Percentiles rank a stretch among this genome's conserved stretches.
These are phyloP conservation scores for Irpex sp. DNA, from an alignment of 1,284 basidiomycete genomes.

Conservation along the genomic window DNA sequence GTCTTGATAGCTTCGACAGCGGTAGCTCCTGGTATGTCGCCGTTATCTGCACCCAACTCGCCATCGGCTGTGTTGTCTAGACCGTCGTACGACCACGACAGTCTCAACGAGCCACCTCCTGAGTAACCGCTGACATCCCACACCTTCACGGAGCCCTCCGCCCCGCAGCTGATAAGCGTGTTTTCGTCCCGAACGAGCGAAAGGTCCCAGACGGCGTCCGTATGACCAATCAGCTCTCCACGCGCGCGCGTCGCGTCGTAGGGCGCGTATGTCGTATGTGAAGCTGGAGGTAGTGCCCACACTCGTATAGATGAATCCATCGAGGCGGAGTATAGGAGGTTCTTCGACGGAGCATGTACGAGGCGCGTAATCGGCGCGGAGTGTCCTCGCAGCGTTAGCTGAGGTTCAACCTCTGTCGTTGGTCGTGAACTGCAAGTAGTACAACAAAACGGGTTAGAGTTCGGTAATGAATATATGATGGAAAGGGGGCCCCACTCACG, in stretches of 20 bases:
- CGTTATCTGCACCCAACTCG: slow-evolving; percentile 36
- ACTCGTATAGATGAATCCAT: slow-evolving; percentile 91
- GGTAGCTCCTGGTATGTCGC: slow-evolving; percentile 66
- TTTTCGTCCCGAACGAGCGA: slow-evolving; percentile 74
- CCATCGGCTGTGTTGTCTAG: slow-evolving; percentile 52
- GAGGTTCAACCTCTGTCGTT: slow-evolving; percentile 83
- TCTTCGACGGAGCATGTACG: slow-evolving; percentile 75
- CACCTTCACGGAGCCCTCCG: slow-evolving; percentile 90
- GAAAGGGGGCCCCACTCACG: slow-evolving; percentile 43
- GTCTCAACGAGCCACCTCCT: slow-evolving; percentile 54
- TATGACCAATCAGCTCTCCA: slow-evolving; percentile 86
- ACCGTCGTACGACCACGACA: slow-evolving; percentile 81
- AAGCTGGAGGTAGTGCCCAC: slow-evolving; percentile 76
- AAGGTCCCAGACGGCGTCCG: slow-evolving; percentile 95
- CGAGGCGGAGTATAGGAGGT: slow-evolving; percentile 86
- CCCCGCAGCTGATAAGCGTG: slow-evolving; percentile 84
- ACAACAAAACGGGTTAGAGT: slow-evolving; percentile 8
- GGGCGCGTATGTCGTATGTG: slow-evolving; percentile 82
- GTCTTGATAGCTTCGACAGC: slow-evolving; percentile 78
- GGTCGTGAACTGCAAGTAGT: slow-evolving; percentile 45
- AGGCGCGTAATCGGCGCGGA: slow-evolving; percentile 89
- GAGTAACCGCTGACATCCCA: slow-evolving; percentile 80
- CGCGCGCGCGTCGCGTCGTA: slow-evolving; percentile 77
- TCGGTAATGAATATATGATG: slow-evolving; percentile 2
- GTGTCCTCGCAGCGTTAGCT: slow-evolving; percentile 91